Evolutionary conservation across 345 rosid genomes (phyloP).

Genomic region (Theobroma cacao): DNA sequence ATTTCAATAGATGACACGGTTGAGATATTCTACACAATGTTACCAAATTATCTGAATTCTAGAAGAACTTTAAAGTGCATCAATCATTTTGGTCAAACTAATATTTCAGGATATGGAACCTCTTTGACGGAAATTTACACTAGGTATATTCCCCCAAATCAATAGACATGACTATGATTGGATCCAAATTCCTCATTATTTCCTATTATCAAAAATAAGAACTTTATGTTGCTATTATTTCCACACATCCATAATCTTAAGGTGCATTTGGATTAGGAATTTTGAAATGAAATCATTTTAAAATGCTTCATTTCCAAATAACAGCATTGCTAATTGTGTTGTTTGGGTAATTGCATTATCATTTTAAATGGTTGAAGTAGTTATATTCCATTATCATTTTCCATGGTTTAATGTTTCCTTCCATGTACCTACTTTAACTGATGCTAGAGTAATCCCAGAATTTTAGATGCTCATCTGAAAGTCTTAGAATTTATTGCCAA

Average conservation of each 20-base stretch:
- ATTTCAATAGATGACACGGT: too few relatives aligned
- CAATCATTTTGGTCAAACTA: not conserved
- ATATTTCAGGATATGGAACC: too few relatives aligned
- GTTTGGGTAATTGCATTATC: too few relatives aligned
- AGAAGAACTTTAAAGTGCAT: not conserved
- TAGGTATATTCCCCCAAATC: too few relatives aligned
- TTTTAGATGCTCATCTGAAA: not conserved
- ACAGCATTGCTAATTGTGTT: too few relatives aligned
- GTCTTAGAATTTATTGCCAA: not conserved
- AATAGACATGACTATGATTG: not conserved
- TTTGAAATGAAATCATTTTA: too few relatives aligned
- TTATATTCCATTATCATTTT: not conserved
- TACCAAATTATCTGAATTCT: too few relatives aligned
- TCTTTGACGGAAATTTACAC: too few relatives aligned
- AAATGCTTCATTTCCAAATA: too few relatives aligned
- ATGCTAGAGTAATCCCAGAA: not conserved
- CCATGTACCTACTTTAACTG: not conserved
- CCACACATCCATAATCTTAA: not conserved
- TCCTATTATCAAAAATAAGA: not conserved
- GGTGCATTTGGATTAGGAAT: too few relatives aligned
- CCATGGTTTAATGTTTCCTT: not conserved
- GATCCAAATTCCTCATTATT: not conserved
- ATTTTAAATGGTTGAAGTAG: not conserved
- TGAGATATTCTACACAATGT: too few relatives aligned
- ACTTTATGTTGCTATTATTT: not conserved